Base-by-base conservation (phyloP, 2,329 filamentous ascomycete species). In the Fusarium fujikuroi region DNA sequence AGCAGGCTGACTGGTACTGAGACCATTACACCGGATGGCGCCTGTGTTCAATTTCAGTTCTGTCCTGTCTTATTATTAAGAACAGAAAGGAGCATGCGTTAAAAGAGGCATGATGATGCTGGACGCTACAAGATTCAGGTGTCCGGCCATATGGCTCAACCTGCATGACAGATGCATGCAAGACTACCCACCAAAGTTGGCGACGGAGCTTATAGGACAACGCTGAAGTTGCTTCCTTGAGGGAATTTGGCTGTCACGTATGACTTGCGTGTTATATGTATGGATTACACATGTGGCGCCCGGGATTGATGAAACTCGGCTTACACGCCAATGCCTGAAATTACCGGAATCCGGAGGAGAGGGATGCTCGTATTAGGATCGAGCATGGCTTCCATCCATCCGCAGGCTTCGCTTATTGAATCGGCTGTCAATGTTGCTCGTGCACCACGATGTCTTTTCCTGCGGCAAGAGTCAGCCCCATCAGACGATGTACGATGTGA, bases 361-460 rank as follows among this genome's bases (percentile, higher is more conserved):
- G 46, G 46, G 49, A 47, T 50, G 60, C 63, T 70, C 60, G 65
- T 61, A 57, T 71, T 53, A 57, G 52, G 39, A 50, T 58, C 39
- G 54, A 66, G 59, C 56, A 66, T 47, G 39, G 28, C 53, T 67
- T 63, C 70, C 70, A 58, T 71, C 49, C 66, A 74, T 64, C 70
- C 70, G 70, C 61, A 56, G 54, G 44, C 66, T 74, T 73, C 70
- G 70, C 70, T 74, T 73, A 74, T 71, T 74, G 66, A 73, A 74
- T 54, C 70, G 53, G 40, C 62, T 68, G 42, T 63, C 62, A 59
- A 68, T 72, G 54, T 74, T 39, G 44, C 57, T 66, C 57, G 65
- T 60, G 30, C 50, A 57, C 52, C 57, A 23, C 44, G 23, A 67
- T 73, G 71, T 73, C 71, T 73, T 67, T 73, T 63, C 67, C 63